Evolutionary conservation across 2,329 filamentous ascomycete species (phyloP).

Genomic region (Sarocladiaceae sp.): DNA sequence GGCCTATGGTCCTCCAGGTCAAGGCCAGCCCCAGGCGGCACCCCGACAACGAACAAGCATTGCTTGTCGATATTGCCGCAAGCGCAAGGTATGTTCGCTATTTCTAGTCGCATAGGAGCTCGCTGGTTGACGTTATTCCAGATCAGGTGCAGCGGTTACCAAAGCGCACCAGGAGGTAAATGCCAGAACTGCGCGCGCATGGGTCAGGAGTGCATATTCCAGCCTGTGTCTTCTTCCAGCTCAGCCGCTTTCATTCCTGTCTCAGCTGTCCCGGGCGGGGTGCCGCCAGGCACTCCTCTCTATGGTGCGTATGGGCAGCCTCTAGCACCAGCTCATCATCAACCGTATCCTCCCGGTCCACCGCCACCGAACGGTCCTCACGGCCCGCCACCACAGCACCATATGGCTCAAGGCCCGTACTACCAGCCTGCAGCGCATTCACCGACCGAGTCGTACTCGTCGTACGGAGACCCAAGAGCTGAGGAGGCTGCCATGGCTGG

Average conservation of each 20-base stretch:
- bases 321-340: constrained; percentile 28
- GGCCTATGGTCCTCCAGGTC: constrained; percentile 28
- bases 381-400: constrained; percentile 17
- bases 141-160: constrained; percentile 60
- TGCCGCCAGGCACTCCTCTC: constrained; percentile 51
- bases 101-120: too few relatives aligned
- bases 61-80: constrained; percentile 57
- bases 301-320: constrained; percentile 57
- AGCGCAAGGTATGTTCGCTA: constrained; percentile 55
- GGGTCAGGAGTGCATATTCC: constrained; percentile 58
- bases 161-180: constrained; percentile 54
- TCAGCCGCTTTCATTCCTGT: constrained; percentile 57
- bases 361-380: constrained; percentile 10
- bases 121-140: constrained; percentile 22
- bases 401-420: constrained; percentile 33
- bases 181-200: constrained; percentile 59
- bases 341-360: constrained; percentile 16
- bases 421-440: constrained; percentile 35
- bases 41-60: constrained; percentile 57
- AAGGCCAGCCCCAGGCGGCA: constrained; percentile 41
- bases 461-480: constrained; percentile 29
- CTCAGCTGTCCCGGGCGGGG: constrained; percentile 52
- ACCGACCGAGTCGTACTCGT: constrained; percentile 39
- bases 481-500: constrained; percentile 27
- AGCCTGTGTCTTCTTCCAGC: constrained; percentile 52